Evolutionary conservation across 140 eudicot species (phyloP), one percentile per base, ranked within the genome.

Genomic region (Stevia rebaudiana): DNA sequence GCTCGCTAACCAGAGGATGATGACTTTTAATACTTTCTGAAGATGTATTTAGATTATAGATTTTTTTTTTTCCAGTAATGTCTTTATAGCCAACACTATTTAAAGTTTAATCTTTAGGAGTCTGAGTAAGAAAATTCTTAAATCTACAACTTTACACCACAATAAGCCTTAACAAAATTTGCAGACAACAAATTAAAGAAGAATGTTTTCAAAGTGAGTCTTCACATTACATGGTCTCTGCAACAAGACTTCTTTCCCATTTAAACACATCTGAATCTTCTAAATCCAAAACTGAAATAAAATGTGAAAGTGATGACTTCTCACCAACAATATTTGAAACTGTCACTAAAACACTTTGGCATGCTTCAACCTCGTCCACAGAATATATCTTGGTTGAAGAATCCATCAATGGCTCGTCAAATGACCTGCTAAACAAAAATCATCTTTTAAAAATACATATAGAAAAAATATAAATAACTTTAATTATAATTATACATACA

Each of bases 321-420:
- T 54, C 67, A 28, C 72, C 69, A 53, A 91, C 80, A 56, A 73
- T 22, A 17, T 74, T 76, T 1, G 82, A 81, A 68, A 89, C 68
- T 41, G 46, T 56, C 28, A 78, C 39, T 50, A 92, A 69, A 17
- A 92, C 80, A 28, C 71, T 65, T 66, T 79, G 84, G 73, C 94
- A 85, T 11, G 98, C 96, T 61, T 78, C 86, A 63, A 68, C 39
- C 76, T 83, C 90, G 47, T 88, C 95, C n/a, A 22, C 64, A 18
- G 68, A 76, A 11, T 24, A 65, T 44, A 35, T 51, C 35, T 73
- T 63, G 4, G 54, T 48, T 25, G 80, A 58, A 16, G 42, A 57
- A 68, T 80, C 95, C 67, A 54, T 80, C 87, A 81, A 85, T 23
- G 88, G 84, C 71, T 81, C 72, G 72, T 84, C 64, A 67, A 61